These are phyloP conservation scores for Myochromella boudieri DNA, from an alignment of 768 basidiomycete species.

Conservation along the genomic window DNA sequence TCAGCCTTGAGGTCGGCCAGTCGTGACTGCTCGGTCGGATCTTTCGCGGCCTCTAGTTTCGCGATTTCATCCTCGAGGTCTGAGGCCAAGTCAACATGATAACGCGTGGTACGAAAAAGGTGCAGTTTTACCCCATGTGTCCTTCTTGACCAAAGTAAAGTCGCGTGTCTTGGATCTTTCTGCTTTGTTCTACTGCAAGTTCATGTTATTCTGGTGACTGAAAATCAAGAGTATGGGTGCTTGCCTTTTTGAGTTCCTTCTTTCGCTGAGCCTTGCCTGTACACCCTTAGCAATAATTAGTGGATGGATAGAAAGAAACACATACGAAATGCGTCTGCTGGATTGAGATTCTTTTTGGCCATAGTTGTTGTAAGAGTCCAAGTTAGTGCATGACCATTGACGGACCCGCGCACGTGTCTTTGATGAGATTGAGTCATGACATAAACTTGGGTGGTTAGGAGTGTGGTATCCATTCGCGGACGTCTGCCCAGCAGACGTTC, in stretches of 20 bases:
- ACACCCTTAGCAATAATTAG: conserved; percentile 3
- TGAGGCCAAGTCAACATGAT: conserved; percentile 26
- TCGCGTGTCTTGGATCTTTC: conserved; percentile 80
- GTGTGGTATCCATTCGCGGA: conserved; percentile 30
- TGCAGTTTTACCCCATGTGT: conserved; percentile 66
- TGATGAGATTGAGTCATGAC: conserved; percentile 37
- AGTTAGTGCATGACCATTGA: not conserved
- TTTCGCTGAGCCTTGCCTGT: conserved; percentile 90
- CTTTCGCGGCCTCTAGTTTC: conserved; percentile 52
- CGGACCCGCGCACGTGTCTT: conserved; percentile 33
- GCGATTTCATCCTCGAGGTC: conserved; percentile 83
- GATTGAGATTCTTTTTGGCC: conserved; percentile 89
- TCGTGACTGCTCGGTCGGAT: conserved; percentile 56
- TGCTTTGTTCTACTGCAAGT: conserved; percentile 84
- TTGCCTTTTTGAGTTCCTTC: conserved; percentile 94
- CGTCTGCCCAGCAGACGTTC: conserved; percentile 28
- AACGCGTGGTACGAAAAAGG: not conserved
- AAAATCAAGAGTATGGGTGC: conserved; percentile 16
- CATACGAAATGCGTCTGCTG: conserved; percentile 91
- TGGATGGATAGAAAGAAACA: conserved; percentile 15
- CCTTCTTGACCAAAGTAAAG: conserved; percentile 91
- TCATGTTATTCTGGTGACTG: conserved; percentile 17
- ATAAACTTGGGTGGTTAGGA: conserved; percentile 18
- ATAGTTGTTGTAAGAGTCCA: conserved; percentile 37
- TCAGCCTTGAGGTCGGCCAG: conserved; percentile 75